Conservation (phyloP, 139 green algal genomes). For the Tetradesmus obliquus region DNA sequence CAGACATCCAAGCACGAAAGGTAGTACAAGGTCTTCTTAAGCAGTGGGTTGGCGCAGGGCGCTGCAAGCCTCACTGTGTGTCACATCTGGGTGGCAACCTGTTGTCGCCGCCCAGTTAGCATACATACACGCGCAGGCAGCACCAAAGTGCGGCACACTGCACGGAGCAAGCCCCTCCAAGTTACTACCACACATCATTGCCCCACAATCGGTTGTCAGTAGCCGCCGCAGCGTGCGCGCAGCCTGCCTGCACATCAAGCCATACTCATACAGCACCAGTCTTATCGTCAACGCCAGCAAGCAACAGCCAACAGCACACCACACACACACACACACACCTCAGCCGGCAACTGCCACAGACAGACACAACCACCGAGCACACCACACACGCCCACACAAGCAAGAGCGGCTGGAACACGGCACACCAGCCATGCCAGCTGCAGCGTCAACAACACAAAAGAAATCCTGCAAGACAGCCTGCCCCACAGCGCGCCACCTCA, state of each 20-base stretch:
- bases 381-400: neutral
- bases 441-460: neutral
- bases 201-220: neutral
- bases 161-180: neutral
- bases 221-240: too few relatives aligned
- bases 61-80: neutral
- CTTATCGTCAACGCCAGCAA: neutral
- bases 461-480: too few relatives aligned
- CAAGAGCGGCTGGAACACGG: neutral
- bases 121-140: neutral
- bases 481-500: too few relatives aligned
- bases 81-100: neutral
- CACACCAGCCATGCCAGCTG: neutral
- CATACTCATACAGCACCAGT: neutral
- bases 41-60: neutral
- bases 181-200: neutral
- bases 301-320: too few relatives aligned
- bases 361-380: neutral
- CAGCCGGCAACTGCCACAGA: neutral
- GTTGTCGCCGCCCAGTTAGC: neutral
- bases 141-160: neutral
- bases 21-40: neutral
- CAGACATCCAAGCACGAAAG: neutral
- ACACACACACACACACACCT: too few relatives aligned
- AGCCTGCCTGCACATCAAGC: neutral